These are phyloP conservation scores for Flammula alnicola DNA, from an alignment of 1,284 basidiomycete species.

Conservation along the genomic window DNA sequence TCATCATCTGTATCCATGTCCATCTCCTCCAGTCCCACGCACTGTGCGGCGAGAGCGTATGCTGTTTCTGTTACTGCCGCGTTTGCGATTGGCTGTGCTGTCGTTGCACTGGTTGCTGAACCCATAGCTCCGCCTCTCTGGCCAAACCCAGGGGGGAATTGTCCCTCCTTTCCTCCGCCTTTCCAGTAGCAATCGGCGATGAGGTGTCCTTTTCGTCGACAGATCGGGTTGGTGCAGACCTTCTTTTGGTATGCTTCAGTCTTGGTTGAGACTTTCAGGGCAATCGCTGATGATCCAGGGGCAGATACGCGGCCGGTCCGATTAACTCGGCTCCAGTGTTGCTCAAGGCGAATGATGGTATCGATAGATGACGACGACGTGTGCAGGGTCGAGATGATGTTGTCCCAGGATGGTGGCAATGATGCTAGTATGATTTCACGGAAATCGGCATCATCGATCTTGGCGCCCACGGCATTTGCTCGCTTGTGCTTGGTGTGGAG, in stretches of 20 bases:
- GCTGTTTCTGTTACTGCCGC: neutral
- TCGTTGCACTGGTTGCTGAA: no score
- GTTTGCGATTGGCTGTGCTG: neutral
- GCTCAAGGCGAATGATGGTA: constrained; percentile 13
- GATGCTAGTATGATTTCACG: constrained; percentile 23
- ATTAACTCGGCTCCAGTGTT: constrained; percentile 18
- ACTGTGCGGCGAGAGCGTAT: neutral
- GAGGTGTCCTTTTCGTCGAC: constrained; percentile 19
- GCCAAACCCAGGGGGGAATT: constrained; percentile 26
- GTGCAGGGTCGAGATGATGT: constrained; percentile 18
- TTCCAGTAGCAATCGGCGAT: constrained; percentile 29
- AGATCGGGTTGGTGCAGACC: constrained; percentile 13
- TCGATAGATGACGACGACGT: constrained; percentile 13
- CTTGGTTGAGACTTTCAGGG: constrained; percentile 5
- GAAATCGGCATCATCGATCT: constrained; percentile 20
- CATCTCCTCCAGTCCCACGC: no score
- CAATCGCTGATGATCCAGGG: neutral
- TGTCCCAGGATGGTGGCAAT: constrained; percentile 23
- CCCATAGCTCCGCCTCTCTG: no score
- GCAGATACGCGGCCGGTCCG: neutral
- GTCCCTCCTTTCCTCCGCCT: constrained; percentile 32
- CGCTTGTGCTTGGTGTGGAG: constrained; percentile 17
- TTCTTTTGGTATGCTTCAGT: neutral
- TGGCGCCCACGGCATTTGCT: constrained; percentile 17
- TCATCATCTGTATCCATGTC: no score